Percentiles rank a stretch among this genome's conserved stretches.
These are phyloP conservation scores for Starmerella floricola DNA, from an alignment of 805 yeast species.

Conservation along the genomic window DNA sequence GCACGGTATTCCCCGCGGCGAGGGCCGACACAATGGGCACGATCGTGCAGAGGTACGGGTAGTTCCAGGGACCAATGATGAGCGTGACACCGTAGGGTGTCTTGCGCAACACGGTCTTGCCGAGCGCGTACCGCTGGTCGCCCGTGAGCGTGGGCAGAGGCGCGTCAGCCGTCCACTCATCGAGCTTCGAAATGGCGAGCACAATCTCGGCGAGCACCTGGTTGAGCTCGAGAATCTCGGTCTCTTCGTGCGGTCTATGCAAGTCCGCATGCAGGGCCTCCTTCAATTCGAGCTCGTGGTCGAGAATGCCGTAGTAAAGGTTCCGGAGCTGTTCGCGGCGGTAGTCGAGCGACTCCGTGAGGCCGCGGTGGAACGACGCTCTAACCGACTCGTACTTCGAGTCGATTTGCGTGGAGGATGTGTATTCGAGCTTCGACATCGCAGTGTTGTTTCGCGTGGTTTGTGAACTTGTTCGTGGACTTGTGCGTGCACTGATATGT, in stretches of 20 bases:
- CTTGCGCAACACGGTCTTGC: constrained; percentile 18
- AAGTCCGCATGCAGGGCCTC: constrained; percentile 57
- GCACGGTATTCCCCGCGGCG: constrained; percentile 74
- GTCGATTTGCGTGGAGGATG: constrained; percentile 36
- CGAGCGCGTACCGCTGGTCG: constrained; percentile 21
- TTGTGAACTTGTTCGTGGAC: background rate
- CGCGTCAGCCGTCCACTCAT: constrained; percentile 48
- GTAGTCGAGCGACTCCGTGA: constrained; percentile 40
- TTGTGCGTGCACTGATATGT: too few relatives aligned
- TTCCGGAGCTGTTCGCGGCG: constrained; percentile 55
- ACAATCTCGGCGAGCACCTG: constrained; percentile 44
- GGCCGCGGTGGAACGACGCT: constrained; percentile 35
- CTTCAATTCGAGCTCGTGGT: constrained; percentile 42
- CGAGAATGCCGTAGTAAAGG: constrained; percentile 50
- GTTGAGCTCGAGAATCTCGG: constrained; percentile 45
- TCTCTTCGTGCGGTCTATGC: constrained; percentile 51
- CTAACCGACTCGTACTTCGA: constrained; percentile 35
- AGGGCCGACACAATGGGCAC: constrained; percentile 66
- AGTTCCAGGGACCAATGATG: constrained; percentile 70
- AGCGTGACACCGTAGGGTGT: constrained; percentile 51
- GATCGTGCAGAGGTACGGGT: constrained; percentile 53
- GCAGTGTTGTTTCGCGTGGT: background rate
- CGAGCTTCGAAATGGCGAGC: constrained; percentile 46
- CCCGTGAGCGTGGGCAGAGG: constrained; percentile 19
- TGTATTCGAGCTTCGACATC: constrained; percentile 12